A percentile compares a stretch with the other conserved stretches of the same genome.
These are phyloP conservation scores for Diaporthe destruens DNA, from an alignment of 2,329 filamentous ascomycete species.

Conservation along the genomic window DNA sequence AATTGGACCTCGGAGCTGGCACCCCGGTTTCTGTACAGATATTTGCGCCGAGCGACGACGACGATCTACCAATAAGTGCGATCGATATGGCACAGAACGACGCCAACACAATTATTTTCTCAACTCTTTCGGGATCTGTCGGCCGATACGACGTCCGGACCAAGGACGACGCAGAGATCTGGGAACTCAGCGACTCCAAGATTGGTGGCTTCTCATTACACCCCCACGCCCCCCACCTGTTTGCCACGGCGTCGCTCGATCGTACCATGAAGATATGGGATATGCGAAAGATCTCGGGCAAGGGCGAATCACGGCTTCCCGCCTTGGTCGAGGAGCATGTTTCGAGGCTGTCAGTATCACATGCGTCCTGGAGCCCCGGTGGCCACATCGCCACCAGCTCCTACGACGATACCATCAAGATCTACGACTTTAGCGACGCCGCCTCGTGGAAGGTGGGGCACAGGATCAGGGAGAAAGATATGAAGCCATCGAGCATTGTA, in stretches of 20 bases:
- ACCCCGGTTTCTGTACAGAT: slow-evolving; percentile 76
- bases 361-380: slow-evolving; percentile 88
- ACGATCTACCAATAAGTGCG: slow-evolving; percentile 85
- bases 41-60: slow-evolving; percentile 79
- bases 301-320: slow-evolving; percentile 71
- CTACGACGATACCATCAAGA: slow-evolving; percentile 95
- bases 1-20: slow-evolving; percentile 84
- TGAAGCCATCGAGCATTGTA: slow-evolving; percentile 78
- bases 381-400: slow-evolving; percentile 92
- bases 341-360: slow-evolving; percentile 87
- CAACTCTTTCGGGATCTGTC: slow-evolving; percentile 84
- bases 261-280: slow-evolving; percentile 95
- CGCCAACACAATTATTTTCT: slow-evolving; percentile 84
- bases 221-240: slow-evolving; percentile 81
- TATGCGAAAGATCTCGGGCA: slow-evolving; percentile 79
- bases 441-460: slow-evolving; percentile 70
- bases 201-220: slow-evolving; percentile 94
- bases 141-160: slow-evolving; percentile 84
- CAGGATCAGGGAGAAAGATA: slow-evolving; percentile 69
- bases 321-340: slow-evolving; percentile 83
- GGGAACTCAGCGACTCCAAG: slow-evolving; percentile 88
- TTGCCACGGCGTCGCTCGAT: slow-evolving; percentile 92
- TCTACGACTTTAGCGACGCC: slow-evolving; percentile 81
- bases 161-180: slow-evolving; percentile 72
- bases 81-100: slow-evolving; percentile 82